Evolutionary conservation across 805 yeast genomes (phyloP).

Genomic region (Wickerhamiella occidentalis): DNA sequence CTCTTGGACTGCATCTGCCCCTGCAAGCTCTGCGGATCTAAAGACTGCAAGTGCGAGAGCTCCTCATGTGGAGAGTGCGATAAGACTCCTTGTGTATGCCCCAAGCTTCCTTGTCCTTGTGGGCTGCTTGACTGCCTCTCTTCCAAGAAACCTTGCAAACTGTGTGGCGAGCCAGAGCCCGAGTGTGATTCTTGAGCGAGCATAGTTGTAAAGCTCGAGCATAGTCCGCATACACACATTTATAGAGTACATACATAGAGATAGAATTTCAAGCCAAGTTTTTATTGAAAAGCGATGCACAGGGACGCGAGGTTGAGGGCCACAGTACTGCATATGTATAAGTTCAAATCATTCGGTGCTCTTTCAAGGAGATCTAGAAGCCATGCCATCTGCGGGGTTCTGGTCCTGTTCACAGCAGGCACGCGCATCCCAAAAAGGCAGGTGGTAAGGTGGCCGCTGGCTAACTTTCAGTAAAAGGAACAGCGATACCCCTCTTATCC

Average conservation of each 20-base stretch:
- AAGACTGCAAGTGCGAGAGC: slow-evolving; percentile 6
- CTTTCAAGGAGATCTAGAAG: no score
- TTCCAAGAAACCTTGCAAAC: slow-evolving; percentile 2
- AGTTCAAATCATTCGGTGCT: no score
- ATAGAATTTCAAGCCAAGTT: not conserved
- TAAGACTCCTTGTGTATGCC: not conserved
- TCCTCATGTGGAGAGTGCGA: slow-evolving; percentile 1
- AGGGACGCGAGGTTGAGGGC: no score
- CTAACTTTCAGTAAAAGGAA: no score
- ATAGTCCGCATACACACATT: not conserved
- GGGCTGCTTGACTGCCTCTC: slow-evolving; percentile 5
- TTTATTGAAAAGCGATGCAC: no score
- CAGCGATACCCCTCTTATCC: no score
- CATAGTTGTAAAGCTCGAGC: no score
- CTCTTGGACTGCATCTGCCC: slow-evolving; percentile 6
- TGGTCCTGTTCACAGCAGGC: no score
- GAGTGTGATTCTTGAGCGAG: slow-evolving; percentile 3
- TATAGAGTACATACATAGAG: not conserved
- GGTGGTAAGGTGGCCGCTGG: no score
- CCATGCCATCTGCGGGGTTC: no score
- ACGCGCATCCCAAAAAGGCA: no score
- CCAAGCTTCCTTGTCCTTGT: slow-evolving; percentile 6
- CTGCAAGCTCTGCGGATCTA: slow-evolving; percentile 3
- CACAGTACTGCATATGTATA: no score
- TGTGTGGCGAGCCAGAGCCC: slow-evolving; percentile 6